Evolutionary conservation across 495 filamentous ascomycete species (phyloP).

Genomic region (Amniculicola lignicola): DNA sequence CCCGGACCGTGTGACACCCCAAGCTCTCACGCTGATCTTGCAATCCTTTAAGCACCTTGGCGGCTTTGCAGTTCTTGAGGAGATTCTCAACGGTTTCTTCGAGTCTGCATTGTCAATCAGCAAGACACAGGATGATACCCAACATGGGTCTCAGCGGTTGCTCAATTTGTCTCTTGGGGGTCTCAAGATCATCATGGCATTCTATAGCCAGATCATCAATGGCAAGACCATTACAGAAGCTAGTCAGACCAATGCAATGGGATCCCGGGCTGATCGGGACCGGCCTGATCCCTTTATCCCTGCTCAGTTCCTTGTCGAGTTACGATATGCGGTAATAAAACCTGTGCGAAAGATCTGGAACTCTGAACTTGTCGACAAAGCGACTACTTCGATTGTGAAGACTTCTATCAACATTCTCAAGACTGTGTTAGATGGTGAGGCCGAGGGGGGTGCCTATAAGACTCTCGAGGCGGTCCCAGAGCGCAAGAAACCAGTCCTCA

Average conservation of each 20-base stretch:
- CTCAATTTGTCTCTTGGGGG: slow-evolving; percentile 45
- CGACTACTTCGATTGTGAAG: slow-evolving; percentile 69
- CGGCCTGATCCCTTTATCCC: slow-evolving; percentile 63
- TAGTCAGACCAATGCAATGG: slow-evolving; percentile 59
- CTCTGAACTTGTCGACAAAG: slow-evolving; percentile 74
- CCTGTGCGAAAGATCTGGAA: slow-evolving; percentile 77
- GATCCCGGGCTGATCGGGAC: slow-evolving; percentile 51
- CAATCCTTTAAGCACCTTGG: slow-evolving; percentile 78
- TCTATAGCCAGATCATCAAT: slow-evolving; percentile 72
- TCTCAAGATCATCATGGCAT: slow-evolving; percentile 77
- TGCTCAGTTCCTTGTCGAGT: slow-evolving; percentile 80
- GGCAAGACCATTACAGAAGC: slow-evolving; percentile 78
- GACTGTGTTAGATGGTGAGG: slow-evolving; percentile 70
- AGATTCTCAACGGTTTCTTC: slow-evolving; percentile 70
- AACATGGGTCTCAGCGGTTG: slow-evolving; percentile 23
- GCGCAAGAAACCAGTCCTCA: slow-evolving; percentile 41
- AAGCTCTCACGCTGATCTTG: slow-evolving; percentile 74
- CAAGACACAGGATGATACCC: slow-evolving; percentile 40
- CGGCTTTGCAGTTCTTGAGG: slow-evolving; percentile 70
- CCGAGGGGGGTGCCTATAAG: slow-evolving; percentile 64
- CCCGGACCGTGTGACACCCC: slow-evolving; percentile 57
- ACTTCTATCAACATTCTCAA: slow-evolving; percentile 80
- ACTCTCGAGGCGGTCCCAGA: slow-evolving; percentile 54
- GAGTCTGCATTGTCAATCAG: slow-evolving; percentile 56
- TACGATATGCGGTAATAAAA: slow-evolving; percentile 79